Base-by-base conservation (phyloP, 2,329 filamentous ascomycete species). In the Helotiales sp. region DNA sequence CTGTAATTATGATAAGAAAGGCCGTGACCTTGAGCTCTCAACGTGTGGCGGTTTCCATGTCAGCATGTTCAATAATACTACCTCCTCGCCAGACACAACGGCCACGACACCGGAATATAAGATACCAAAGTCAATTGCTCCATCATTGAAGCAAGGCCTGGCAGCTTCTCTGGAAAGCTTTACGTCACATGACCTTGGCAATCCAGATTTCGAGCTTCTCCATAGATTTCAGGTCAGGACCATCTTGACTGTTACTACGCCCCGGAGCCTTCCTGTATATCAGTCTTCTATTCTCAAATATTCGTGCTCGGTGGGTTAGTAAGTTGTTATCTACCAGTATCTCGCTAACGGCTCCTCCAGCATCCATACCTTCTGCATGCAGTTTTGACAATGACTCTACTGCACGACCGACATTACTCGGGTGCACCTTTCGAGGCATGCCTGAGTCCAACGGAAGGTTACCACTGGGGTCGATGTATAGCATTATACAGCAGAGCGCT, bases 351-450 rank as follows among this genome's bases (percentile, higher is more conserved):
- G 7, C 27, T n/a, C 53, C 15, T 24, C 9, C 22, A 67, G 66
- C 56, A 63, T 54, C 50, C 57, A 17, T 59, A 69, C 47, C 72
- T 86, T 5, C 77, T 83, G 71, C 82, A 86, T 66, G 72, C 79
- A 48, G 73, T 83, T 19, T 71, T 84, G 27, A 74, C 79, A 22
- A 63, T 85, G 22, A 79, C 82, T 2, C 67, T 80, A 3, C 75
- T 82, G 61, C 82, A 86, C 61, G 81, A 84, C 58, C 74, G 77
- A 5, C 72, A 77, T 59, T 67, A 80, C 63, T 38, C 61, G 1
- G 44, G 58, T 5, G 40, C 55, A 52, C 29, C 19, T 10, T 27
- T 44, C 15, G 22, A 44, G 10, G 58, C 49, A 22, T 62, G 15
- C 22, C 60, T 34, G 68, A 70, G 71, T 29, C 58, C 62, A 12